Evolutionary conservation across 1,139 yeast species (phyloP), one percentile per base, ranked within the genome.

Genomic region (Arxiozyma telluris): DNA sequence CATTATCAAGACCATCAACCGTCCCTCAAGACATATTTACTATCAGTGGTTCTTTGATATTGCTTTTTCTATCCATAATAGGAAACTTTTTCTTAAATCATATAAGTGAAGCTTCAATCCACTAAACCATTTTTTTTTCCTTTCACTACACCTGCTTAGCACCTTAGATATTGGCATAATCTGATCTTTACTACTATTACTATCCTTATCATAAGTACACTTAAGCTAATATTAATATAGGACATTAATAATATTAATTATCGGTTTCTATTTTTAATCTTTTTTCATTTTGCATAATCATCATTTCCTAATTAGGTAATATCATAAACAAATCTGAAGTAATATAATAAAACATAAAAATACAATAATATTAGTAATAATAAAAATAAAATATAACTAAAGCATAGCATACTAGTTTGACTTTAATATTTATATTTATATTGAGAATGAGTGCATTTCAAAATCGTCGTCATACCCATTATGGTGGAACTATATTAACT

Each of bases 381-480:
- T 34, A 34, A 34, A 15, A 34, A 34, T 34, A 34, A 12, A 34
- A 15, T 4, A 34, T 11, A 12, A 34, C 39, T 34, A 34, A 34
- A 34, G n/a, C 39, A 3, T 12, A 34, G n/a, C n/a, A 34, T 34
- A 34, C 4, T 15, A 34, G 39, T 15, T 6, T 12, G 12, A 8
- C 9, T 15, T 4, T 34, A 34, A 34, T 34, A 34, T 15, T 12
- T 34, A 12, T 15, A 34, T 34, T 34, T 34, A 34, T 34, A 12
- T 15, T 15, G 39, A 45, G n/a, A 11, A 49, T 41, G 41, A 48
- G 34, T 51, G 49, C 50, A 4, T 22, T 46, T 45, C 53, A 50
- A 44, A 50, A 44, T 38, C 50, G 34, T 15, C 48, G 65, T 41
- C 63, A 62, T 52, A 62, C 65, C n/a, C 61, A 58, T 48, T 61